Percentiles rank a stretch among this genome's conserved stretches.
phyloP scores from a whole-genome alignment of 2,329 filamentous ascomycete species.

The Nannizziopsis arthrosporioides region DNA sequence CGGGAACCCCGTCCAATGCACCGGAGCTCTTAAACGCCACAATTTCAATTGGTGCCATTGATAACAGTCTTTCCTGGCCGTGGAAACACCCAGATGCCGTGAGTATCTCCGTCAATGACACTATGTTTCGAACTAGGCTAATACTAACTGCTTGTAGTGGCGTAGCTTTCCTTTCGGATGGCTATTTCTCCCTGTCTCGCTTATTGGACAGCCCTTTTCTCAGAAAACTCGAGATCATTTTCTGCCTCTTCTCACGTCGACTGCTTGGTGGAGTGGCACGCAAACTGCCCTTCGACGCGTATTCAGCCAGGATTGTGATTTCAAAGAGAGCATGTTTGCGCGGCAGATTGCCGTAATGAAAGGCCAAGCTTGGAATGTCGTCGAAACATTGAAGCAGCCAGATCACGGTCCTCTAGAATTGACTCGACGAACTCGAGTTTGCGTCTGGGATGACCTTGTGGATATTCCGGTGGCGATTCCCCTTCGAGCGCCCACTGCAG shows the following conservation, averaged over 20 bases:
- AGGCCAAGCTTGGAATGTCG: conserved; percentile 97
- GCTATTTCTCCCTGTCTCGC: conserved; percentile 90
- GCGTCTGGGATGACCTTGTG: conserved; percentile 95
- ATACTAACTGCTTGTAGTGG: conserved; percentile 37
- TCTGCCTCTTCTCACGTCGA: conserved; percentile 86
- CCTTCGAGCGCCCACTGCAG: conserved; percentile 71
- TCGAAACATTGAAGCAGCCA: conserved; percentile 83
- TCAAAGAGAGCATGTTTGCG: conserved; percentile 98
- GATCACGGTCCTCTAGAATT: conserved; percentile 92
- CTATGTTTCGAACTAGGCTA: background rate
- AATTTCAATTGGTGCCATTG: conserved; percentile 80
- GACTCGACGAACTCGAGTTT: conserved; percentile 78
- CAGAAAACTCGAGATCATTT: conserved; percentile 90
- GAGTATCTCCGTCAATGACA: conserved; percentile 23
- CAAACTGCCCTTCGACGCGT: conserved; percentile 73
- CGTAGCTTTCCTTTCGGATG: conserved; percentile 93
- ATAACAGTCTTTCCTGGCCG: conserved; percentile 96
- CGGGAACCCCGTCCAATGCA: conserved; percentile 40
- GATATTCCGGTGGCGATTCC: conserved; percentile 91
- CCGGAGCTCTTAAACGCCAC: conserved; percentile 41
- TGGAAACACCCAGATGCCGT: conserved; percentile 96
- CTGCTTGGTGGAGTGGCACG: conserved; percentile 93
- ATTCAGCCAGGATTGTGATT: conserved; percentile 86
- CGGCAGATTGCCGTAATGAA: conserved; percentile 98
- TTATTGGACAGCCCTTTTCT: conserved; percentile 93